Percentiles rank a stretch among this genome's conserved stretches.
phyloP scores from a whole-genome alignment of 1,284 basidiomycete genomes.

The Schizopora paradoxa region DNA sequence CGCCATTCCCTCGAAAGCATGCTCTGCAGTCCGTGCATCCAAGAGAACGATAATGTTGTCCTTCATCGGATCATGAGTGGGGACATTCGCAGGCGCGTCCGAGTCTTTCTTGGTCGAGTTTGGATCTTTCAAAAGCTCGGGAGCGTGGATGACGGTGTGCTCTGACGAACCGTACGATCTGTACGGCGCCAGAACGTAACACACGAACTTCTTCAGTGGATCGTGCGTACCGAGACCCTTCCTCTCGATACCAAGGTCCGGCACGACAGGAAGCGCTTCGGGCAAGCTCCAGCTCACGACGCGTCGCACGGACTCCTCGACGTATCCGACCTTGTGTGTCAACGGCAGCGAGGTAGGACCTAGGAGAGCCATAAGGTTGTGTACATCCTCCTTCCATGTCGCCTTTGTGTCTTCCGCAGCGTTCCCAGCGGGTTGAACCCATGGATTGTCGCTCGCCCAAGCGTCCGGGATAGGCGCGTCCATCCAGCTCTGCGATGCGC shows the following conservation, averaged over 20 bases:
- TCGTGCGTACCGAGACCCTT: constrained; percentile 24
- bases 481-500: constrained; percentile 1
- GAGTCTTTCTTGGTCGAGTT: constrained; percentile 5
- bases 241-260: background rate
- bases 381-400: constrained; percentile 18
- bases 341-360: constrained; percentile 40
- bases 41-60: constrained; percentile 54
- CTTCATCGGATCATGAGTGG: constrained; percentile 41
- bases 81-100: constrained; percentile 6
- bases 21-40: constrained; percentile 38
- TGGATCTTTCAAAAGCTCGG: constrained; percentile 15
- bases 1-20: constrained; percentile 47
- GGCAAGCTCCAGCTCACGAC: constrained; percentile 34
- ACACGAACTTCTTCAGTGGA: constrained; percentile 41
- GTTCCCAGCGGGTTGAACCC: constrained; percentile 7
- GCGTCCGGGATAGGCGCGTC: constrained; percentile 3
- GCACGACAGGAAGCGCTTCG: too few species aligned
- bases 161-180: constrained; percentile 6
- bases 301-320: constrained; percentile 47
- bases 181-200: constrained; percentile 47
- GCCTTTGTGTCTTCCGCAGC: background rate
- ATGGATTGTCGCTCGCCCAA: constrained; percentile 4
- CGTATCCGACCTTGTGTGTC: constrained; percentile 46
- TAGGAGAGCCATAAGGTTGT: constrained; percentile 34
- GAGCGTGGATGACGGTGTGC: constrained; percentile 9